These are phyloP conservation scores for Candida anglica DNA, from an alignment of 805 yeast genomes.

Conservation along the genomic window DNA sequence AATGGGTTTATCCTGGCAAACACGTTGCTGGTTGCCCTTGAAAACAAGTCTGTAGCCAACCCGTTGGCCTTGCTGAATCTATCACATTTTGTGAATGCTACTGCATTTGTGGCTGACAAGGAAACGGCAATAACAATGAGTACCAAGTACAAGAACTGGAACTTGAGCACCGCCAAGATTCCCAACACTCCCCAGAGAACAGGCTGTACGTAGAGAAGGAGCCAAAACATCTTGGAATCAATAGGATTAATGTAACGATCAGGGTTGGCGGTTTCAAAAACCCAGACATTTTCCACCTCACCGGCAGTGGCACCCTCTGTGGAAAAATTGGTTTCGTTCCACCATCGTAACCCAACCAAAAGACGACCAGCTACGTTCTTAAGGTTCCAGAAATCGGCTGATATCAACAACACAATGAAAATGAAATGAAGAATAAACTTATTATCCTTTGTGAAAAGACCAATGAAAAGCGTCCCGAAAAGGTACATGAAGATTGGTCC, in stretches of 20 bases:
- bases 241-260: slow-evolving; percentile 76
- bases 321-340: slow-evolving; percentile 65
- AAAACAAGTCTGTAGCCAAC: slow-evolving; percentile 55
- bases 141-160: slow-evolving; percentile 65
- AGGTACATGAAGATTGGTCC: slow-evolving; percentile 64
- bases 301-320: slow-evolving; percentile 49
- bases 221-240: slow-evolving; percentile 88
- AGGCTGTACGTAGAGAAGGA: slow-evolving; percentile 71
- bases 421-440: slow-evolving; percentile 76
- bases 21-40: slow-evolving; percentile 45
- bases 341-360: slow-evolving; percentile 92
- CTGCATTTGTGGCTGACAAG: slow-evolving; percentile 74
- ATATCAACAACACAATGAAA: slow-evolving; percentile 64
- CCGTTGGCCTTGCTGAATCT: slow-evolving; percentile 82
- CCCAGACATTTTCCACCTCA: slow-evolving; percentile 67
- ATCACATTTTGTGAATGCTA: slow-evolving; percentile 90
- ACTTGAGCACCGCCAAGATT: slow-evolving; percentile 70
- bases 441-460: slow-evolving; percentile 31
- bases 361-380: slow-evolving; percentile 89
- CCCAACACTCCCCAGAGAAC: slow-evolving; percentile 72
- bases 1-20: slow-evolving; percentile 47
- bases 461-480: slow-evolving; percentile 66
- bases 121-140: slow-evolving; percentile 65
- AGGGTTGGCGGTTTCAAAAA: slow-evolving; percentile 81
- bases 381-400: slow-evolving; percentile 92